These are phyloP conservation scores for Fremontodendron californicum DNA, from an alignment of 345 rosid genomes.

Conservation along the genomic window DNA sequence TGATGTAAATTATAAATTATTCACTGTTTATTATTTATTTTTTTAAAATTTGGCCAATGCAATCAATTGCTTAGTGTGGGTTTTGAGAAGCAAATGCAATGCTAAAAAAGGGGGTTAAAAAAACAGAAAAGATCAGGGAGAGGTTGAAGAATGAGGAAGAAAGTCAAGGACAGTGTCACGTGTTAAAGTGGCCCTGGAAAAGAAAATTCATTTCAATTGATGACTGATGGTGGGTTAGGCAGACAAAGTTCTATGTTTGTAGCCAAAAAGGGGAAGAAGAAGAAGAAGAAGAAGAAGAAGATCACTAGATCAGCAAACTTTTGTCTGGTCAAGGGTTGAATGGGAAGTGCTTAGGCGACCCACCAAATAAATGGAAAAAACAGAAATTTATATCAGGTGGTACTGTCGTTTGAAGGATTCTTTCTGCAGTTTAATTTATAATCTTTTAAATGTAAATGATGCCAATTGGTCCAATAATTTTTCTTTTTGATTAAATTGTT, in stretches of 20 bases:
- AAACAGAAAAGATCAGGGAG: background rate
- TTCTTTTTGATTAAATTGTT: background rate
- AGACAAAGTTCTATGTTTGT: background rate
- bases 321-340: background rate
- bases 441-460: background rate
- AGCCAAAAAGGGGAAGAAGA: background rate
- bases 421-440: background rate
- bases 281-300: background rate
- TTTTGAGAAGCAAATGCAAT: background rate
- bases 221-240: background rate
- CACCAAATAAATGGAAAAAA: background rate
- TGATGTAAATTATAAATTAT: background rate
- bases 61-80: conserved; percentile 10
- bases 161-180: background rate
- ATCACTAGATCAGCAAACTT: background rate
- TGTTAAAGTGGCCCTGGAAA: background rate
- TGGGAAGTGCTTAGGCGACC: background rate
- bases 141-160: background rate
- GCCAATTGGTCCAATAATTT: background rate
- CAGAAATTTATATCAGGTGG: background rate
- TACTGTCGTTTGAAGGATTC: background rate
- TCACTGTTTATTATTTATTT: background rate
- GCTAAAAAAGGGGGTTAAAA: background rate
- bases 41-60: background rate
- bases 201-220: background rate